Evolutionary conservation across 306 rosid species (phyloP).

Genomic region (Prunus mongolica): DNA sequence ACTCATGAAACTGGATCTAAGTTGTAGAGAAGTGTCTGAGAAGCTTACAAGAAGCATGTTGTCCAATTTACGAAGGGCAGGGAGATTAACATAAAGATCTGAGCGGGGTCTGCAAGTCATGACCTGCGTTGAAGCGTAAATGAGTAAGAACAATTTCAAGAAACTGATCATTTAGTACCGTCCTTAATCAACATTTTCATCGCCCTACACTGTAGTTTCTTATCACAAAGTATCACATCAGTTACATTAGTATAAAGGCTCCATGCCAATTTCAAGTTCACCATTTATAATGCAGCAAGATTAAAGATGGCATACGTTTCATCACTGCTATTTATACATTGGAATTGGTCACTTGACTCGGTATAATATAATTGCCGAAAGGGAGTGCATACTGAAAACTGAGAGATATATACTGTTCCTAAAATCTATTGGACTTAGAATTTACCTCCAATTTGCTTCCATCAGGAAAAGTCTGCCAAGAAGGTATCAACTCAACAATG

Average conservation of each 20-base stretch:
- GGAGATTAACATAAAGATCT: slow-evolving; percentile 90
- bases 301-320: neutral
- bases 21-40: slow-evolving; percentile 13
- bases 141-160: slow-evolving; percentile 1
- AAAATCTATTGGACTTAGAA: neutral
- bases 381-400: neutral
- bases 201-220: neutral
- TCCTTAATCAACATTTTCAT: neutral
- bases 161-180: neutral
- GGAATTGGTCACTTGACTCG: neutral
- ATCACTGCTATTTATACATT: neutral
- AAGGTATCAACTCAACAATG: slow-evolving; percentile 74
- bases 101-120: slow-evolving; percentile 90
- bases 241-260: neutral
- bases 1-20: slow-evolving; percentile 7
- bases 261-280: slow-evolving; percentile 6
- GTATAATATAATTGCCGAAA: neutral
- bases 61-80: slow-evolving; percentile 88
- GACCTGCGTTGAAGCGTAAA: slow-evolving; percentile 41
- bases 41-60: slow-evolving; percentile 94
- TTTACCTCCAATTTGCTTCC: slow-evolving; percentile 85
- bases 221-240: neutral
- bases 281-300: neutral
- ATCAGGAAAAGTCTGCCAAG: slow-evolving; percentile 81
- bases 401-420: neutral